Evolutionary conservation across 2,329 filamentous ascomycete species (phyloP).

Genomic region (Diaporthe caulivora): DNA sequence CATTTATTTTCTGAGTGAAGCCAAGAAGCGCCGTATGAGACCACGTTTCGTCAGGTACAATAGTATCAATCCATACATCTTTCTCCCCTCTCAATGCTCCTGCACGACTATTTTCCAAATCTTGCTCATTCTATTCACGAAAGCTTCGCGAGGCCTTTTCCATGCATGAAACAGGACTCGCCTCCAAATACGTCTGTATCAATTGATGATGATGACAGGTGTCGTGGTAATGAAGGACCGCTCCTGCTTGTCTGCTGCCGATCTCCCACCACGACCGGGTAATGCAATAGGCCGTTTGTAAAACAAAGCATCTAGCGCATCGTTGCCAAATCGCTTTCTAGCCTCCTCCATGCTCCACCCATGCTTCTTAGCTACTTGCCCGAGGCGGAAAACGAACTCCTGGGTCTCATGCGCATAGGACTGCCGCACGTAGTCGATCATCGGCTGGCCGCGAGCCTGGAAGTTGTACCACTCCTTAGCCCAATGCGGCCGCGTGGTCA

Average conservation of each 20-base stretch:
- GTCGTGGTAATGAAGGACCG: neutral
- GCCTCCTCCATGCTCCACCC: constrained; percentile 55
- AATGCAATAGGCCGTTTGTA: neutral
- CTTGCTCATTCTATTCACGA: no score
- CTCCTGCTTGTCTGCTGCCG: neutral
- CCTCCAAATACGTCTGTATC: neutral
- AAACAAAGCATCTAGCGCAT: constrained; percentile 51
- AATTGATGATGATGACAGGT: constrained; percentile 7
- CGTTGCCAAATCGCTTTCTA: constrained; percentile 55
- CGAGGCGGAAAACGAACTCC: constrained; percentile 50
- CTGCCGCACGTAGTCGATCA: constrained; percentile 50
- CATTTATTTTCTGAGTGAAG: no score
- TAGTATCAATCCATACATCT: no score
- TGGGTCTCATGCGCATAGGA: constrained; percentile 54
- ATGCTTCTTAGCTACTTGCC: constrained; percentile 52
- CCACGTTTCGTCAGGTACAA: no score
- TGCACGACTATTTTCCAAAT: no score
- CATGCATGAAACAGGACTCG: no score
- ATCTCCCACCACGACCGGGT: neutral
- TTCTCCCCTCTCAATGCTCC: no score
- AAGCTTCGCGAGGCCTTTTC: no score
- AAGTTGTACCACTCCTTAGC: constrained; percentile 59
- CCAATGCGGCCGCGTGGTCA: constrained; percentile 58
- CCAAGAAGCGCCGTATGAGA: no score
- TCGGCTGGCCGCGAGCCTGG: constrained; percentile 47